Percentiles rank a stretch among this genome's conserved stretches.
Conservation (phyloP, 2,329 filamentous ascomycete genomes). For the Fusarium nematophilum region DNA sequence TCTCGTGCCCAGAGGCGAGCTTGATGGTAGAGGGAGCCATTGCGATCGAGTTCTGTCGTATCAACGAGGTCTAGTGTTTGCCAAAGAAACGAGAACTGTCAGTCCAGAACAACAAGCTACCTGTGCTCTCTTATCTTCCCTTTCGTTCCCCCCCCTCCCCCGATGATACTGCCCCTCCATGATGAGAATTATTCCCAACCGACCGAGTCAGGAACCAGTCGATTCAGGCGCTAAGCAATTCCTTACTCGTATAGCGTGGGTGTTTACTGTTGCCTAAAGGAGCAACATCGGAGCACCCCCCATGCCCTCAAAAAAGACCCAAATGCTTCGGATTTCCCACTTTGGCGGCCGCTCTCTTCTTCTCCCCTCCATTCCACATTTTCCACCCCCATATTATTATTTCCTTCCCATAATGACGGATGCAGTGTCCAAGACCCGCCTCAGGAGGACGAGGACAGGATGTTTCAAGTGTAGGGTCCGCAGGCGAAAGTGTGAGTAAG, state of each 20-base stretch:
- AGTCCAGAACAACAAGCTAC: background rate
- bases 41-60: constrained; percentile 10
- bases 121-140: constrained; percentile 21
- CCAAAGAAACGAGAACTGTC: constrained; percentile 2
- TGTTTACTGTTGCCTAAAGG: constrained; percentile 32
- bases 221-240: constrained; percentile 21
- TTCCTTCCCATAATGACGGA: constrained; percentile 30
- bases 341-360: constrained; percentile 19
- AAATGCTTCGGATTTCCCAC: constrained; percentile 40
- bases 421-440: constrained; percentile 36
- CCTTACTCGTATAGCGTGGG: too few species aligned
- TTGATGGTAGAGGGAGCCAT: constrained; percentile 38
- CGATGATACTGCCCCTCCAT: constrained; percentile 25
- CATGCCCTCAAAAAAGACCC: constrained; percentile 12
- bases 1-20: constrained; percentile 41
- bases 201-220: constrained; percentile 18
- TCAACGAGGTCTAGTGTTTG: background rate
- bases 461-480: constrained; percentile 62
- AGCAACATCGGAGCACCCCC: constrained; percentile 15
- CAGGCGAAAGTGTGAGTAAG: constrained; percentile 58
- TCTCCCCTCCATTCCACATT: constrained; percentile 11
- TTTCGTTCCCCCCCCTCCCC: background rate
- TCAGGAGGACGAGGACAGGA: constrained; percentile 54
- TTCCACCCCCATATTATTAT: background rate
- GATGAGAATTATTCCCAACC: constrained; percentile 7